Base-by-base conservation (phyloP, 2,329 filamentous ascomycete species). In the Myriosclerotinia scirpicola region DNA sequence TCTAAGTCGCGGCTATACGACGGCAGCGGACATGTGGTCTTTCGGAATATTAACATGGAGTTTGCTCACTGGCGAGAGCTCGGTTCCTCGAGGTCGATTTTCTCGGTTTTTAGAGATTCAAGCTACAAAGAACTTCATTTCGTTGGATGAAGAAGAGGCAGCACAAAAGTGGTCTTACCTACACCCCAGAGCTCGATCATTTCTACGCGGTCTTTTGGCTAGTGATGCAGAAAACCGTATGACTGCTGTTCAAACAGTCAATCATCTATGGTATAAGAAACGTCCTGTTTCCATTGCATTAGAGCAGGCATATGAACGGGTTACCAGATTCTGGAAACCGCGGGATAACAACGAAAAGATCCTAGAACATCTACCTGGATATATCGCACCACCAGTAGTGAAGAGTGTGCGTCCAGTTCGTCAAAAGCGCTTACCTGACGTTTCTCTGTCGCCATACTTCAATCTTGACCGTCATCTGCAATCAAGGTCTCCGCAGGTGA, bases 241-340 rank as follows among this genome's bases (percentile, higher is more conserved):
- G 56, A 78, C 77, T 30, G 77, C 78, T 6, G 46, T 54, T 1
- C 60, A 76, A 67, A 76, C 77, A 26, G 71, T 77, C 58, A 54
- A 67, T 22, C 79, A 81, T 69, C 50, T 66, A 42, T 82, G 80
- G 80, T 76, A 81, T 66, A 72, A 66, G 22, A 69, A 70, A 26
- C 72, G 72, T 26, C 53, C 36, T 12, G 73, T 75, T 66, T 73
- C 71, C n/a, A 46, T 46, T 14, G 63, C 69, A 7, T 68, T 75
- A 26, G 68, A 73, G 40, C 68, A 72, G n/a, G 67, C 71, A 14
- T 75, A 73, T 48, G 36, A 65, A 15, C 68, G 70, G 66, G 69
- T 72, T 11, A 70, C 69, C 30, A 54, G 68, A 40, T 73, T 71
- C 54, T 77, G 75, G 75, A 70, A 67, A 38, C 66, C 69, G 64